Base-by-base conservation (phyloP, 306 rosid species). In the Astragalus membranaceus region DNA sequence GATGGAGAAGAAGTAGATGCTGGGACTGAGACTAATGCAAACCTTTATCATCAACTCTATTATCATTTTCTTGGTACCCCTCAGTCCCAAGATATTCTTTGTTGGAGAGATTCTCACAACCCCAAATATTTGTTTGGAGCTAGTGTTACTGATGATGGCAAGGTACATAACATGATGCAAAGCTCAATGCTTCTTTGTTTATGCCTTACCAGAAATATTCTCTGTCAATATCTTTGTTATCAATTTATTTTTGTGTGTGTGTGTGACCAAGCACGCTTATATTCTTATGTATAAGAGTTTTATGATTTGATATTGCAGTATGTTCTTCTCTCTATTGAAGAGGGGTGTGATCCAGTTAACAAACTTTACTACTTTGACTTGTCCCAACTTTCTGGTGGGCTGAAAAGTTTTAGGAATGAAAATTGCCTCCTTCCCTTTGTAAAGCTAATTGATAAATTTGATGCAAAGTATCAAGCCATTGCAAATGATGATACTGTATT, bases 321-420 rank as follows among this genome's bases (percentile, higher is more conserved):
- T 76, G 78, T 85, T 66, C 83, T 87, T 74, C 76, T 91, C 70
- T 9, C 64, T 55, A 83, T 86, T 51, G 66, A 10, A 0, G 92
- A 94, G 84, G 96, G 96, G 37, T 91, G 99, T 41, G 97, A 87
- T 74, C 96, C 99, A 17, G 91, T 87, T 72, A 94, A 94, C 88
- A 88, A 91, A 68, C 80, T 91, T 26, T 94, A 94, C 82, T 94
- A 91, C 72, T 88, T 86, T 69, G 84, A 91, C 86, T 70, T 91
- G 75, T 84, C 95, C 50, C 60, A 74, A 48, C 88, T 94, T 81
- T 86, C 89, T 53, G 77, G 79, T 67, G 97, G 95, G 23, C 81
- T 94, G 55, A 85, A 82, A 80, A 89, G 88, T 73, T 75, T 88
- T 48, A 72, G 72, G 80, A 89, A 49, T 78, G 79, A 84, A 74